Evolutionary conservation across 495 filamentous ascomycete genomes (phyloP).

Genomic region (Neurospora africana): DNA sequence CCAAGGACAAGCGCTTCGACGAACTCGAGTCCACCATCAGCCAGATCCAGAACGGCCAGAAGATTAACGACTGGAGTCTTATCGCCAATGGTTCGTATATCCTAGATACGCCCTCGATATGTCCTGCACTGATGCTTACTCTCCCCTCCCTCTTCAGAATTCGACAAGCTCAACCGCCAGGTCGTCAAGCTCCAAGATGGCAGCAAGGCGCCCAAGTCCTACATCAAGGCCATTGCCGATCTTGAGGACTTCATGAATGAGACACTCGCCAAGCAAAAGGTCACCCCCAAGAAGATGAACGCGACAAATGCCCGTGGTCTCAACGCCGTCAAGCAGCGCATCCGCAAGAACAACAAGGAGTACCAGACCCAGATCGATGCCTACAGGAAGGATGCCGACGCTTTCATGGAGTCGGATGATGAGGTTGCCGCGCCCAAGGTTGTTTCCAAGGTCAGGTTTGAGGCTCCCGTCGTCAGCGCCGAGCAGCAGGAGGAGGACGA

Average conservation of each 20-base stretch:
- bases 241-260: conserved; percentile 95
- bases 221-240: conserved; percentile 86
- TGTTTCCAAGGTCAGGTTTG: conserved; percentile 32
- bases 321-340: conserved; percentile 91
- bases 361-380: conserved; percentile 78
- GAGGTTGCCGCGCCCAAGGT: conserved; percentile 50
- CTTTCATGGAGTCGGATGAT: conserved; percentile 77
- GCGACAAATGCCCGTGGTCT: conserved; percentile 86
- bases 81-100: conserved; percentile 68
- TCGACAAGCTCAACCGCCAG: conserved; percentile 94
- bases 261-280: conserved; percentile 86
- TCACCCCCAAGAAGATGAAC: conserved; percentile 97
- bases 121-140: conserved; percentile 8
- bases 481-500: conserved; percentile 52
- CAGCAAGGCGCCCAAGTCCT: conserved; percentile 73
- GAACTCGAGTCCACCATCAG: conserved; percentile 84
- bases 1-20: conserved; percentile 92
- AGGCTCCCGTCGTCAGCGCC: conserved; percentile 12
- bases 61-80: conserved; percentile 93
- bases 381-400: conserved; percentile 73
- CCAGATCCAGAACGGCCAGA: conserved; percentile 88
- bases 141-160: conserved; percentile 47
- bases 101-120: not conserved
- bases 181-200: conserved; percentile 66
- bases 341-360: conserved; percentile 97